Base-by-base conservation (phyloP, 2,329 filamentous ascomycete genomes). In the Immersiporthe knoxdaviesiana region DNA sequence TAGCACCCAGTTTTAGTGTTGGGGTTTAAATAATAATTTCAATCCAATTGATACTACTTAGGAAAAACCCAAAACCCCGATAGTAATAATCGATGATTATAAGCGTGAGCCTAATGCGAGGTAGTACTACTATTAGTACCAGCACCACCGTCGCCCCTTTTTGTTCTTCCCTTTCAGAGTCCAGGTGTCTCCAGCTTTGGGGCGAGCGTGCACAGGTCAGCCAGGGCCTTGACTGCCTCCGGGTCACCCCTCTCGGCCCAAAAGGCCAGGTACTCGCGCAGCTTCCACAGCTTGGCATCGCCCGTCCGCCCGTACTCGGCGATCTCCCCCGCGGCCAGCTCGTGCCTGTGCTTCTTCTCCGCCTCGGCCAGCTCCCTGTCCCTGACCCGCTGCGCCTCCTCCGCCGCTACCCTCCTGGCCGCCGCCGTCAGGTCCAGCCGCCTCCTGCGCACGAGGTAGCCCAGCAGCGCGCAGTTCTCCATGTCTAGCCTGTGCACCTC, bases 391-490 rank as follows among this genome's bases (percentile, higher is more conserved):
- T 61, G 44, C 54, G 52, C 12, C n/a, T 54, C 16, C 59, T 66
- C 63, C 6, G 14, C 18, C n/a, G 11, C 3, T 12, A 12, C 32
- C 32, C 54, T 44, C 24, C 3, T 18, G 11, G 21, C 21, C 6
- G 7, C 60, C 2, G 62, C 60, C 7, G 32, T 21, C 37, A 2
- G 12, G 30, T 11, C 35, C 50, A 70, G 27, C 41, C 3, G 0
- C 30, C n/a, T 47, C 39, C 69, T 60, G 24, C 62, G 32, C 52
- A 69, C 61, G n/a, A 61, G 61, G 39, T 69, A 69, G 16, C 63
- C 27, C 12, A 71, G 69, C 11, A 69, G n/a, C 16, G 64, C 69
- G 24, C 67, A 67, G 56, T 71, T 69, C 6, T 39, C 64, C 6
- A 58, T 32, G 30, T 71, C 69, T 10, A 69, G 35, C 3, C 16